Percentiles rank a stretch among this genome's conserved stretches.
Evolutionary conservation across 2,329 filamentous ascomycete species (phyloP).

Genomic region (Pseudogymnoascus sp.): DNA sequence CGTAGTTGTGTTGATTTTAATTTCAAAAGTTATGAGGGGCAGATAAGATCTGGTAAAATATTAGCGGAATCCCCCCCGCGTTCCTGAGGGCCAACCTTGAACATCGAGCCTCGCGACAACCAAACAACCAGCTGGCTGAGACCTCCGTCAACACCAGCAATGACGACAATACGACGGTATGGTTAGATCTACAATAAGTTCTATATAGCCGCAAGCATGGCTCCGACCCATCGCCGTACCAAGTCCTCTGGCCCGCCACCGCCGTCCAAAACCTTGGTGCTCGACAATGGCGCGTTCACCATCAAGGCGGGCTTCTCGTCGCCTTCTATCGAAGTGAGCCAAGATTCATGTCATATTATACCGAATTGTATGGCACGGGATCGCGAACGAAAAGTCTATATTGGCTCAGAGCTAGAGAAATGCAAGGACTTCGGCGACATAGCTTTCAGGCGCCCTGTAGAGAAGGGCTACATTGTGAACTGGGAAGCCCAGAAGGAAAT

Average conservation of each 20-base stretch:
- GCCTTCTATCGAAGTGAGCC: conserved; percentile 26
- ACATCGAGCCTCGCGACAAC: background rate
- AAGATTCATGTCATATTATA: conserved; percentile 57
- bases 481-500: conserved; percentile 96
- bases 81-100: background rate
- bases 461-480: conserved; percentile 90
- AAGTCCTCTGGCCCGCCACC: conserved; percentile 42
- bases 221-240: conserved; percentile 34
- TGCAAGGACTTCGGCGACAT: conserved; percentile 88
- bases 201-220: conserved; percentile 19
- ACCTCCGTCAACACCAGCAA: background rate
- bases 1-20: background rate
- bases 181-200: background rate
- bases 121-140: background rate
- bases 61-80: background rate
- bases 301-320: conserved; percentile 75
- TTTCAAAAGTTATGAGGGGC: conserved; percentile 6
- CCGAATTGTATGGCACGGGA: conserved; percentile 86
- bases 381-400: conserved; percentile 68
- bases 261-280: conserved; percentile 63
- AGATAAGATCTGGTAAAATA: conserved; percentile 8
- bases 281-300: conserved; percentile 89
- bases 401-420: conserved; percentile 67
- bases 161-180: background rate
- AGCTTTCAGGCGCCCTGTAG: conserved; percentile 76